Percentiles rank a stretch among this genome's conserved stretches.
Evolutionary conservation across 805 yeast species (phyloP).

Genomic region (Teunomyces kruisii): DNA sequence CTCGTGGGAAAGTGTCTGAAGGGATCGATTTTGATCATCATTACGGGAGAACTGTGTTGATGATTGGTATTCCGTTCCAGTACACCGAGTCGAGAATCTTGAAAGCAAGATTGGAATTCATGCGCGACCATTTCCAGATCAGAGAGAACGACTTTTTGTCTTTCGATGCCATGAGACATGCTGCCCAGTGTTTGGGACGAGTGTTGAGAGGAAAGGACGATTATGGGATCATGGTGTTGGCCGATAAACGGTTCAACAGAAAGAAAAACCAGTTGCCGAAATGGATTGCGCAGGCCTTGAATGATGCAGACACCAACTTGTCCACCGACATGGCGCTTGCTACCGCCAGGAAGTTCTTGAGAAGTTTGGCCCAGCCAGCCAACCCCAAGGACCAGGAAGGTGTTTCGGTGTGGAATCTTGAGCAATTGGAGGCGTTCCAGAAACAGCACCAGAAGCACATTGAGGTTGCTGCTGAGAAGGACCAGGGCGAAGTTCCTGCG

Average conservation of each 20-base stretch:
- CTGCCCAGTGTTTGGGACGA: constrained; percentile 97
- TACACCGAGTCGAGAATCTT: constrained; percentile 95
- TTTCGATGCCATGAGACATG: constrained; percentile 99
- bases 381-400: constrained; percentile 91
- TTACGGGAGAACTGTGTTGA: constrained; percentile 93
- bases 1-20: constrained; percentile 98
- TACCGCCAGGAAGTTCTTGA: constrained; percentile 84
- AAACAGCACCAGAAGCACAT: constrained; percentile 41
- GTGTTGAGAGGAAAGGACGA: constrained; percentile 97
- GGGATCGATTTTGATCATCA: constrained; percentile 99
- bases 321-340: constrained; percentile 98
- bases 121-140: constrained; percentile 90
- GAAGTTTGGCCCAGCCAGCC: constrained; percentile 93
- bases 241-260: constrained; percentile 87
- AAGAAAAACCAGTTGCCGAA: constrained; percentile 89
- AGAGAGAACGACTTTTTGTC: constrained; percentile 92
- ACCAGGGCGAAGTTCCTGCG: constrained; percentile 20
- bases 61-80: constrained; percentile 99
- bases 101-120: constrained; percentile 90
- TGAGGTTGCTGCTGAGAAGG: constrained; percentile 13
- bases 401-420: constrained; percentile 86
- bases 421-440: constrained; percentile 63
- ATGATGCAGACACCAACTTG: constrained; percentile 87
- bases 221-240: constrained; percentile 97
- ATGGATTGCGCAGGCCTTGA: constrained; percentile 93